A percentile compares a stretch with the other conserved stretches of the same genome.
Evolutionary conservation across 345 rosid genomes (phyloP).

Genomic region (Eucalyptus regnans): DNA sequence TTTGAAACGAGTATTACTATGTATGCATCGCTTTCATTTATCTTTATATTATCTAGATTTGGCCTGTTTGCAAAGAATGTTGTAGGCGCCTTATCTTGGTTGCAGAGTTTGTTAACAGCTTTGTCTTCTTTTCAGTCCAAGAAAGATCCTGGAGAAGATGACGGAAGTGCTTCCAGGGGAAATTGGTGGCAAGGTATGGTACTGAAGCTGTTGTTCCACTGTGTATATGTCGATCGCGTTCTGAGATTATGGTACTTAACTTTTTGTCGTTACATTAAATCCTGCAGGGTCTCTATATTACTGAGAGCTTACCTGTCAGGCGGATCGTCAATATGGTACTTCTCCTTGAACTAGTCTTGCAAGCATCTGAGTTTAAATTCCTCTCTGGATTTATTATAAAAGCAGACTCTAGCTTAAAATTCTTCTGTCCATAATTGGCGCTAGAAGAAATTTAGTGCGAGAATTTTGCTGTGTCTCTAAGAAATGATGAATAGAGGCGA

Average conservation of each 20-base stretch:
- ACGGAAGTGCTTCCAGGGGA: slow-evolving; percentile 80
- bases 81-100: not conserved
- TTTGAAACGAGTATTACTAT: not conserved
- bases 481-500: not conserved
- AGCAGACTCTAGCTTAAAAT: not conserved
- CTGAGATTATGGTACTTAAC: not conserved
- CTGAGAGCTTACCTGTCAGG: slow-evolving; percentile 7
- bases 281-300: slow-evolving; percentile 53
- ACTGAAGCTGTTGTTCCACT: not conserved
- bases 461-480: not conserved
- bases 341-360: not conserved
- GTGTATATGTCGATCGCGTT: not conserved
- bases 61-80: not conserved
- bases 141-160: slow-evolving; percentile 68
- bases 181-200: slow-evolving; percentile 95
- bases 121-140: slow-evolving; percentile 18
- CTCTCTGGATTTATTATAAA: not conserved
- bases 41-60: not conserved
- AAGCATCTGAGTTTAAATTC: not conserved
- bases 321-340: not conserved
- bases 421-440: not conserved
- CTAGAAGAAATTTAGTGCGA: not conserved
- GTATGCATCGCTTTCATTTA: not conserved
- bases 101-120: not conserved
- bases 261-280: not conserved